phyloP scores from a whole-genome alignment of 192 early-diverging fungal species.

The Entomortierella beljakovae region DNA sequence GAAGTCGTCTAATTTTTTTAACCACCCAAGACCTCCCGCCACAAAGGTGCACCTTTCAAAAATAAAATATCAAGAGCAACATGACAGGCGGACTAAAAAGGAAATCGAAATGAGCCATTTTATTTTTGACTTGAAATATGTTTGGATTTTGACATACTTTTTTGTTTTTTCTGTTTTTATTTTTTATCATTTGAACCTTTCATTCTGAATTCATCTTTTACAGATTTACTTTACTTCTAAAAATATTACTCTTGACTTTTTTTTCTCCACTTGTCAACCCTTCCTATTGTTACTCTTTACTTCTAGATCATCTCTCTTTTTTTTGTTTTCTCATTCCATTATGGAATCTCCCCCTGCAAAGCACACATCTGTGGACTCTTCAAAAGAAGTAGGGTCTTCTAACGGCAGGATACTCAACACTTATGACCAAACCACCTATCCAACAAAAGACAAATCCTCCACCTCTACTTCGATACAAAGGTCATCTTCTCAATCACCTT shows the following conservation, averaged over 20 bases:
- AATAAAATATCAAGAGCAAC: too few relatives aligned
- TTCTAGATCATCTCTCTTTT: not conserved
- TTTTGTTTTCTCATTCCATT: not conserved
- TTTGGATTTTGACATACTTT: conserved; percentile 1
- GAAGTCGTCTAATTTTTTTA: too few relatives aligned
- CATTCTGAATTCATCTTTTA: not conserved
- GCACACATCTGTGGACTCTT: not conserved
- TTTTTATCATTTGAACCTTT: not conserved
- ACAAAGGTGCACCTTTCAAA: not conserved
- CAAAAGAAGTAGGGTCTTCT: not conserved
- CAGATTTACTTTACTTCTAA: not conserved
- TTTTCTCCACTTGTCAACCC: not conserved
- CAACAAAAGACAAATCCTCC: not conserved
- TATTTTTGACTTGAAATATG: not conserved
- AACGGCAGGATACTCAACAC: not conserved
- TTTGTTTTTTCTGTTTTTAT: not conserved
- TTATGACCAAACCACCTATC: not conserved
- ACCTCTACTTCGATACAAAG: too few relatives aligned
- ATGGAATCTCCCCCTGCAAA: not conserved
- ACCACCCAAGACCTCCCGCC: too few relatives aligned
- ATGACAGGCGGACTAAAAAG: not conserved
- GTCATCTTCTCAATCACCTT: not conserved
- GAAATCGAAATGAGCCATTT: conserved; percentile 4
- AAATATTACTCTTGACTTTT: not conserved
- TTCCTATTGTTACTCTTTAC: not conserved